Evolutionary conservation across 2,329 filamentous ascomycete species (phyloP).

Genomic region (Myriangium duriaei): DNA sequence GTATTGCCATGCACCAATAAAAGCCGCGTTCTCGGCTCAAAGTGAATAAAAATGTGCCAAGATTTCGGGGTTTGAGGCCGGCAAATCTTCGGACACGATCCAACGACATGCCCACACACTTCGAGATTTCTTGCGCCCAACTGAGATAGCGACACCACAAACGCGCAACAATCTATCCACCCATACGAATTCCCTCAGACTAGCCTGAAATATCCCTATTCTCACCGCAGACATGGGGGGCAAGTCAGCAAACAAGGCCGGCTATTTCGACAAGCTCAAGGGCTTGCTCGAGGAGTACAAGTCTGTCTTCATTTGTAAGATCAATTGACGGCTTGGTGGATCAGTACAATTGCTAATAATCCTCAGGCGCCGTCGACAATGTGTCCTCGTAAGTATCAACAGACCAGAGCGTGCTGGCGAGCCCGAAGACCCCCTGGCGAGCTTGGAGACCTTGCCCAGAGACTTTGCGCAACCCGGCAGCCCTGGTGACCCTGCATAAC

Average conservation of each 20-base stretch:
- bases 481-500: too few species aligned
- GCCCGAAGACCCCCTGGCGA: too few species aligned
- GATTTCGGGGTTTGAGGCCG: not conserved
- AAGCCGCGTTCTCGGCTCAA: too few species aligned
- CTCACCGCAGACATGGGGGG: conserved; percentile 24
- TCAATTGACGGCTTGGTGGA: too few species aligned
- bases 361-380: too few species aligned
- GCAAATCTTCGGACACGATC: conserved; percentile 4
- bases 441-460: too few species aligned
- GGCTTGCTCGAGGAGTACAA: conserved; percentile 88
- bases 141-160: not conserved
- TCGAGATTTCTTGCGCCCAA: not conserved
- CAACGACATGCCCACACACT: not conserved
- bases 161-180: conserved; percentile 6
- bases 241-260: conserved; percentile 87
- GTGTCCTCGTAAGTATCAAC: too few species aligned
- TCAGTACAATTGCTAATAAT: too few species aligned
- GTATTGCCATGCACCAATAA: too few species aligned
- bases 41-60: not conserved
- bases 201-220: conserved; percentile 15
- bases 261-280: conserved; percentile 99
- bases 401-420: too few species aligned
- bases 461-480: too few species aligned
- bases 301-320: conserved; percentile 76
- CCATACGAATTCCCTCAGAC: conserved; percentile 8